These are phyloP conservation scores for Torrubiellomyces zombiae DNA, from an alignment of 2,329 filamentous ascomycete genomes.

Conservation along the genomic window DNA sequence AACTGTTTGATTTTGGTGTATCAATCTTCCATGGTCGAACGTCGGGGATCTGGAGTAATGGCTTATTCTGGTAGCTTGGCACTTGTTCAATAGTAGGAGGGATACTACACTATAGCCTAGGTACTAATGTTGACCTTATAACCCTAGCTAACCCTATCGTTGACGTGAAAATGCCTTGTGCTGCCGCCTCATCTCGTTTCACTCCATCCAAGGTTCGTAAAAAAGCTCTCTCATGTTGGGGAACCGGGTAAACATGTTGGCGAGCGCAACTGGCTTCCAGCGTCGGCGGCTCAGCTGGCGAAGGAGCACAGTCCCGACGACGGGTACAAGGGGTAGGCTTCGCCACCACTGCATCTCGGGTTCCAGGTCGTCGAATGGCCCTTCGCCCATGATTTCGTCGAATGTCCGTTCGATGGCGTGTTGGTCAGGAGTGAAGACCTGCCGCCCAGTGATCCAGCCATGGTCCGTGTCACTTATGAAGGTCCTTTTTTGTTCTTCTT, in stretches of 20 bases:
- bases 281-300: constrained; percentile 20
- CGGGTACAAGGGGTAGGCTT: constrained; percentile 16
- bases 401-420: constrained; percentile 9
- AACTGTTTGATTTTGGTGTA: no score
- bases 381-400: constrained; percentile 13
- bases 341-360: constrained; percentile 16
- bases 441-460: constrained; percentile 13
- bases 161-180: no score
- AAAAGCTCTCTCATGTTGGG: constrained; percentile 19
- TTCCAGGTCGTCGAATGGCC: constrained; percentile 11
- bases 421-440: constrained; percentile 6
- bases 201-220: constrained; percentile 23
- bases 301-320: constrained; percentile 16
- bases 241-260: constrained; percentile 17
- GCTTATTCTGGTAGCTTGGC: no score
- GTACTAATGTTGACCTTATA: no score
- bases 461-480: no score
- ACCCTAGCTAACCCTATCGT: no score
- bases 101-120: no score
- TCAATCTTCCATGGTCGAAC: no score
- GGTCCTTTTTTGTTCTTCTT: constrained; percentile 6
- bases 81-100: no score
- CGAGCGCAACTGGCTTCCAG: constrained; percentile 15
- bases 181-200: constrained; percentile 5
- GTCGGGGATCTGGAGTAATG: no score